Evolutionary conservation across 495 filamentous ascomycete genomes (phyloP).

Genomic region (Trichocladium antarcticum): DNA sequence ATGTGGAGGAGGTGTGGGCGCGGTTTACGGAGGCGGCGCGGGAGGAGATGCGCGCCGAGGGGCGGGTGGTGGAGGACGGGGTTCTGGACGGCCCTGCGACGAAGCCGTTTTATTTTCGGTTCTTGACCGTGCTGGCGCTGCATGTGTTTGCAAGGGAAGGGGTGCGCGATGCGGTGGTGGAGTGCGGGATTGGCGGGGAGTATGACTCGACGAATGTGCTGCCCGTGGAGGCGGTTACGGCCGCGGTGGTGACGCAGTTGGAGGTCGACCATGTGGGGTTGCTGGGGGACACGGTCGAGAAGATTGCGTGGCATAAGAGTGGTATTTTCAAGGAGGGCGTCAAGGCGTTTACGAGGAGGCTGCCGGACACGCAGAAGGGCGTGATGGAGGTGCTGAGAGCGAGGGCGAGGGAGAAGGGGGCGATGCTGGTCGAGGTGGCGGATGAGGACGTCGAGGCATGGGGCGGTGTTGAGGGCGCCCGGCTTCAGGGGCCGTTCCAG

Average conservation of each 20-base stretch:
- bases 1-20: conserved; percentile 61
- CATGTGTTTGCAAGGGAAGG: conserved; percentile 36
- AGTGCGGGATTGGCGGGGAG: conserved; percentile 43
- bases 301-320: conserved; percentile 46
- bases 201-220: conserved; percentile 43
- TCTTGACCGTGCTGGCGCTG: conserved; percentile 38
- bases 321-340: conserved; percentile 38
- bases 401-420: conserved; percentile 30
- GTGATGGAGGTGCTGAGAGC: conserved; percentile 31
- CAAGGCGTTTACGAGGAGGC: conserved; percentile 29
- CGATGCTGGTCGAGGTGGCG: conserved; percentile 24
- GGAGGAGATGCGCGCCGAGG: conserved; percentile 4
- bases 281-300: conserved; percentile 36
- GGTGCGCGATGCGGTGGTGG: conserved; percentile 33
- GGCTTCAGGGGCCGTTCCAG: conserved; percentile 34
- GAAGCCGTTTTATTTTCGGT: conserved; percentile 50
- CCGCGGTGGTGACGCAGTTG: conserved; percentile 34
- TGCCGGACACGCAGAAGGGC: conserved; percentile 10
- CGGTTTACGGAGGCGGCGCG: conserved; percentile 33
- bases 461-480: conserved; percentile 24
- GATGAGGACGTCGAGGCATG: conserved; percentile 28
- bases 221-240: conserved; percentile 22
- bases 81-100: conserved; percentile 23
- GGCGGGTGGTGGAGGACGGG: conserved; percentile 11
- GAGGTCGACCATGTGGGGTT: conserved; percentile 42